Evolutionary conservation across 2,329 filamentous ascomycete species (phyloP).

Genomic region (Ophiostoma angusticollis): DNA sequence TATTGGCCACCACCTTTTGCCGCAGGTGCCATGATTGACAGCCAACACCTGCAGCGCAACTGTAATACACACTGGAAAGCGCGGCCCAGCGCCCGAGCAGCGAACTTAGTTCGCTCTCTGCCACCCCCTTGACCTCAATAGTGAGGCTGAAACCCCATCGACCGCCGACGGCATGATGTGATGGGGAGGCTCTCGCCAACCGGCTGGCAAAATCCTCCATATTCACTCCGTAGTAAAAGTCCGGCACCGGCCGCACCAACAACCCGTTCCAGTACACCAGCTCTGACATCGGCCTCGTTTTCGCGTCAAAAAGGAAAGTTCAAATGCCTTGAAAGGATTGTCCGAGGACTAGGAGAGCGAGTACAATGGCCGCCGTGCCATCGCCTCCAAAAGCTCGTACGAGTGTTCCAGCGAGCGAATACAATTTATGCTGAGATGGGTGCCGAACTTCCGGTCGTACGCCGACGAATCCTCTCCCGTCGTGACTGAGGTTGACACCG

Average conservation of each 20-base stretch:
- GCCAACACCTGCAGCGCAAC: too few relatives aligned
- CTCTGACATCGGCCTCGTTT: conserved; percentile 23
- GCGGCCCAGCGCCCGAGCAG: conserved; percentile 25
- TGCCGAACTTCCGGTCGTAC: conserved; percentile 24
- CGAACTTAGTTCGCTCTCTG: conserved; percentile 23
- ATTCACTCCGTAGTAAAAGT: conserved; percentile 21
- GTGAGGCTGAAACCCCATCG: conserved; percentile 28
- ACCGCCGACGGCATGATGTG: conserved; percentile 23
- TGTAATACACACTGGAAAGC: too few relatives aligned
- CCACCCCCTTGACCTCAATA: conserved; percentile 25
- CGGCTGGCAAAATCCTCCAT: conserved; percentile 16
- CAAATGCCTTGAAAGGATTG: conserved; percentile 19
- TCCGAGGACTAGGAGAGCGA: conserved; percentile 24
- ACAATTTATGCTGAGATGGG: conserved; percentile 23
- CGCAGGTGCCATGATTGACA: conserved; percentile 23
- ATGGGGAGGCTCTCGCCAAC: conserved; percentile 16
- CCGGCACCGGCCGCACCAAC: conserved; percentile 19
- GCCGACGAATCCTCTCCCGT: conserved; percentile 17
- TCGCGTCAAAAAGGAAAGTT: conserved; percentile 15
- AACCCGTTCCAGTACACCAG: conserved; percentile 21
- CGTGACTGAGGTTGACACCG: conserved; percentile 9
- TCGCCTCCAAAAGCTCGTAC: conserved; percentile 20
- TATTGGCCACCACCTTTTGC: too few relatives aligned
- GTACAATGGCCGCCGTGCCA: conserved; percentile 21
- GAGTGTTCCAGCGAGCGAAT: conserved; percentile 20